Conservation (phyloP, 352 stramenopile species). For the Elongisporangium prolatum region DNA sequence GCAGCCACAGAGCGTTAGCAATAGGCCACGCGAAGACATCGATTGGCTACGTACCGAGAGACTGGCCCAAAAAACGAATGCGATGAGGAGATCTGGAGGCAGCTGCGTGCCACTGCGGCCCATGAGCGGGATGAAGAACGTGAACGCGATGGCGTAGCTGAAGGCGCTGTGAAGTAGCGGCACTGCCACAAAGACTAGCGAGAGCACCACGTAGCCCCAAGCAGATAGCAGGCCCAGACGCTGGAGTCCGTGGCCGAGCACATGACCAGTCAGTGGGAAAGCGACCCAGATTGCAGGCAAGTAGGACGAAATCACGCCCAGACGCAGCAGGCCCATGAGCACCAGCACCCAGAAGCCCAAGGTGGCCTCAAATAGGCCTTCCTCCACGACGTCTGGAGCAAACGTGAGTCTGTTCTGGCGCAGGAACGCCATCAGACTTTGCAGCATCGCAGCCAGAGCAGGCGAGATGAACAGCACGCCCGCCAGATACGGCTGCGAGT, state of each 20-base stretch:
- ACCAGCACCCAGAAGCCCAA: constrained; percentile 35
- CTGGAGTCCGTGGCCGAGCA: constrained; percentile 34
- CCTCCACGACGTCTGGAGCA: constrained; percentile 14
- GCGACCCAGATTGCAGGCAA: constrained; percentile 54
- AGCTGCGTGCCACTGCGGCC: constrained; percentile 49
- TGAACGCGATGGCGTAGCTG: constrained; percentile 48
- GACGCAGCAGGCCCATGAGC: constrained; percentile 29
- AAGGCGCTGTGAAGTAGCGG: constrained; percentile 60
- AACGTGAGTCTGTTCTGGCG: constrained; percentile 15
- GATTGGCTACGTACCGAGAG: constrained; percentile 26
- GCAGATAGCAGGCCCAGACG: constrained; percentile 30
- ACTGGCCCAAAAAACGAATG: constrained; percentile 41
- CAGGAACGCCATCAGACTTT: constrained; percentile 34
- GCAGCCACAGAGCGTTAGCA: background rate
- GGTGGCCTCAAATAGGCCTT: constrained; percentile 60
- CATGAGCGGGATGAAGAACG: constrained; percentile 76
- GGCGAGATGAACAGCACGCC: constrained; percentile 36
- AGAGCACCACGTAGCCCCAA: constrained; percentile 40
- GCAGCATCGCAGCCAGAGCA: constrained; percentile 48
- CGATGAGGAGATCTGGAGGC: constrained; percentile 52
- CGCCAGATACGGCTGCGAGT: constrained; percentile 47
- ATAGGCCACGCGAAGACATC: background rate
- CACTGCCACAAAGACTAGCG: constrained; percentile 39
- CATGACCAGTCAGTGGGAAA: constrained; percentile 53
- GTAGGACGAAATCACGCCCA: constrained; percentile 55